Base-by-base conservation (phyloP, 1,284 basidiomycete species). In the Phellinidium pouzarii region DNA sequence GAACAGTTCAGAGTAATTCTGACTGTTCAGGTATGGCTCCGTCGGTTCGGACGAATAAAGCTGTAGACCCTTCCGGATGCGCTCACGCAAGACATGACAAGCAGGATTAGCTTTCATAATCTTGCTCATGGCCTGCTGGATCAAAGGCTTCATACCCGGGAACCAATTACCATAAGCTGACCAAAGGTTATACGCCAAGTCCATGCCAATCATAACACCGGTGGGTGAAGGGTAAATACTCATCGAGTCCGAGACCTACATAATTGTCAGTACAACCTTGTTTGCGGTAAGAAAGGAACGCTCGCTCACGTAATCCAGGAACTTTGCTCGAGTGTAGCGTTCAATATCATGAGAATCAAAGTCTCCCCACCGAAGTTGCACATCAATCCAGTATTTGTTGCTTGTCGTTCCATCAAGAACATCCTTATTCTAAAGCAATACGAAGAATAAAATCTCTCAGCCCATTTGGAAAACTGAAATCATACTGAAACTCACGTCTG, bases 151-250 rank as follows among this genome's bases (percentile, higher is more conserved):
- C 79, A 95, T 82, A 50, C 95, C 95, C 14, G 96, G 95, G 87
- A 98, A 97, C 93, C 94, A 99, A 67, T 96, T 95, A 56, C 95
- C 96, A 65, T 97, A 99, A 1, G 92, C 95, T n/a, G 93, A 94
- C 87, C 96, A 96, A 57, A 98, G 68, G 72, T 97, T 99, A 76
- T 99, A 99, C 0, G 95, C 94, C 55, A 99, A 71, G 68, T 99
- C 94, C 83, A 99, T 92, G 66, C 93, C 95, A 59, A 99, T 94
- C 80, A 99, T 90, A 52, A 96, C 86, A 76, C 96, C 96, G 36
- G 95, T 99, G 0, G 95, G 94, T 36, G 94, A 97, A 4, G 94
- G 94, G 71, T 98, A 98, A 65, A 98, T 97, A 62, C 92, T 96
- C 83, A 95, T 96, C 3, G 87, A 91, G 68, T 94, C 93, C 17